Evolutionary conservation across 2,329 filamentous ascomycete genomes (phyloP).

Genomic region (Penicillium sp.): DNA sequence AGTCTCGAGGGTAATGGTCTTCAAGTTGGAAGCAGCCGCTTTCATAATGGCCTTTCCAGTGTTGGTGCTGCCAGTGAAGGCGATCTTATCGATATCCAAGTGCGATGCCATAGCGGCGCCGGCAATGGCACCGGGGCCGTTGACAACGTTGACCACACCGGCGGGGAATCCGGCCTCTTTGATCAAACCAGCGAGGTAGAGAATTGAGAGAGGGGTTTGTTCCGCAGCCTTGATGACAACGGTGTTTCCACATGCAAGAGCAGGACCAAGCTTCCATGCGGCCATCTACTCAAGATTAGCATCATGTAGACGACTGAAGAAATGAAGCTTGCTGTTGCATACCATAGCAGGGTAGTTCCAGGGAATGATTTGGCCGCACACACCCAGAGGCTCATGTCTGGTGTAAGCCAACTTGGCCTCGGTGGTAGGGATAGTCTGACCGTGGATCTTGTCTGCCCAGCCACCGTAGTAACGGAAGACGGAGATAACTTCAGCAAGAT

Average conservation of each 20-base stretch:
- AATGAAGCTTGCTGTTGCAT: background rate
- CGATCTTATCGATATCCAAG: constrained; percentile 4
- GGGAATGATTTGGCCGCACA: constrained; percentile 1
- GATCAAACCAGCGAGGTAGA: constrained; percentile 15
- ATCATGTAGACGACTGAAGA: background rate
- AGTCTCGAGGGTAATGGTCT: constrained; percentile 49
- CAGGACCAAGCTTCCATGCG: constrained; percentile 7
- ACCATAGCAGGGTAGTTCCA: constrained; percentile 11
- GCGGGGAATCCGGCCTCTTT: constrained; percentile 26
- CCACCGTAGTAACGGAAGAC: constrained; percentile 69
- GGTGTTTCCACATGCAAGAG: constrained; percentile 11
- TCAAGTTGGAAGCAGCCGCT: constrained; percentile 29
- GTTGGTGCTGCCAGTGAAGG: constrained; percentile 10
- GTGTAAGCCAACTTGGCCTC: constrained; percentile 8
- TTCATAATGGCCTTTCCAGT: constrained; percentile 14
- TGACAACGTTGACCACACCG: constrained; percentile 25
- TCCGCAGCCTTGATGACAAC: constrained; percentile 9
- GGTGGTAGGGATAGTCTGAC: constrained; percentile 64
- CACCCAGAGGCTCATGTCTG: constrained; percentile 1
- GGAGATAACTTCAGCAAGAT: constrained; percentile 6
- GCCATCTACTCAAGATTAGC: constrained; percentile 1
- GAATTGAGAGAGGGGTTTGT: constrained; percentile 9
- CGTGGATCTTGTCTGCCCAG: constrained; percentile 93
- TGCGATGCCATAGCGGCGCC: constrained; percentile 13
- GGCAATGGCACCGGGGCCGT: constrained; percentile 21